Percentiles rank a stretch among this genome's conserved stretches.
Conservation (phyloP, 2,329 filamentous ascomycete species). For the Sclerotinia subarctica region DNA sequence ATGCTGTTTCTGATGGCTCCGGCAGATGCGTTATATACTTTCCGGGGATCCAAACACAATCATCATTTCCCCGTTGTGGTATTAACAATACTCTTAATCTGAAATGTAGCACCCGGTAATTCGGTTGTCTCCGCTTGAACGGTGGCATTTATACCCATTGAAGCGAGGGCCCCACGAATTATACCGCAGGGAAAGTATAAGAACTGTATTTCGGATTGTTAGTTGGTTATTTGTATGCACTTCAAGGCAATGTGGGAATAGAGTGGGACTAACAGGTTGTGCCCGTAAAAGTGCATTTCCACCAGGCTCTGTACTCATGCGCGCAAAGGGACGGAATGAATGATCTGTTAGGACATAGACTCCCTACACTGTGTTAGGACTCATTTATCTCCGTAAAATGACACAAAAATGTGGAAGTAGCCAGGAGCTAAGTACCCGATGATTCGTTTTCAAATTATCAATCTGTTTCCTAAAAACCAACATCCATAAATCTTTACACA, state of each 20-base stretch:
- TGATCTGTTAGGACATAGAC: conserved; percentile 96
- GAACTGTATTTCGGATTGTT: conserved; percentile 54
- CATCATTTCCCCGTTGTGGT: conserved; percentile 13
- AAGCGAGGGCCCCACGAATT: conserved; percentile 87
- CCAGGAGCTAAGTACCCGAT: conserved; percentile 57
- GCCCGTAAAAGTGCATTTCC: conserved; percentile 71
- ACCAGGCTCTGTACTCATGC: conserved; percentile 81
- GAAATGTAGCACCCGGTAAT: conserved; percentile 85
- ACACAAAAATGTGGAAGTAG: background rate
- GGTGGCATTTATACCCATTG: conserved; percentile 83
- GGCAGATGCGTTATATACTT: background rate
- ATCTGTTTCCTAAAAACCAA: conserved; percentile 95
- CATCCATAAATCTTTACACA: conserved; percentile 98
- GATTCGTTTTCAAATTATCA: conserved; percentile 98
- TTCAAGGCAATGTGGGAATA: background rate
- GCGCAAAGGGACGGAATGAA: conserved; percentile 79
- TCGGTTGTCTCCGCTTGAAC: conserved; percentile 89
- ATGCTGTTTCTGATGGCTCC: background rate
- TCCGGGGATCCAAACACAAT: background rate
- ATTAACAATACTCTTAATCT: conserved; percentile 77
- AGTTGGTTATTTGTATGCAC: background rate
- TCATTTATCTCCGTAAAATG: background rate
- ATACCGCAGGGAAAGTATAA: conserved; percentile 94
- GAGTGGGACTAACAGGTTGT: conserved; percentile 64
- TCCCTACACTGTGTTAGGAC: conserved; percentile 52